These are phyloP conservation scores for Phytophthora tentaculata DNA, from an alignment of 352 stramenopile genomes.

Conservation along the genomic window DNA sequence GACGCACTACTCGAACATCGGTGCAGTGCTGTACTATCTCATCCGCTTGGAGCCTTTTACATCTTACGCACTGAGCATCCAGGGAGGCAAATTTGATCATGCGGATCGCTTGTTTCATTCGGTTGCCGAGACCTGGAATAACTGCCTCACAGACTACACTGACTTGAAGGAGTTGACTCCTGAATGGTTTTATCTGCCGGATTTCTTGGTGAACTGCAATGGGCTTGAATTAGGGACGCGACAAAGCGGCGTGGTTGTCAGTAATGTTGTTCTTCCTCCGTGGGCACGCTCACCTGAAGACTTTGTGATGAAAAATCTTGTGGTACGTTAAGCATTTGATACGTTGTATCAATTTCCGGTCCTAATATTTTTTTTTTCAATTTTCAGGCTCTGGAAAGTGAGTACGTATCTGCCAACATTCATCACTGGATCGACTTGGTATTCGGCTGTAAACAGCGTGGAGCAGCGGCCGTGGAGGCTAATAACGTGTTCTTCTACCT, in stretches of 20 bases:
- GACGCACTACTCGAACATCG: slow-evolving; percentile 91
- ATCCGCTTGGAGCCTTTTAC: slow-evolving; percentile 99
- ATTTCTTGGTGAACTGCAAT: slow-evolving; percentile 92
- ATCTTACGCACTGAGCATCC: slow-evolving; percentile 92
- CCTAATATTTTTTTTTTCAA: neutral
- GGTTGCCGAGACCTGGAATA: slow-evolving; percentile 89
- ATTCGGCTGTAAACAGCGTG: slow-evolving; percentile 79
- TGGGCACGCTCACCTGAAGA: slow-evolving; percentile 86
- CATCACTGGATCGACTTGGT: slow-evolving; percentile 92
- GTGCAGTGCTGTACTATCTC: slow-evolving; percentile 98
- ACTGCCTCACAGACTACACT: slow-evolving; percentile 89
- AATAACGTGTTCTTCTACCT: slow-evolving; percentile 99
- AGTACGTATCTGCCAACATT: slow-evolving; percentile 83
- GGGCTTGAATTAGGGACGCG: slow-evolving; percentile 76
- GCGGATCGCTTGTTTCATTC: slow-evolving; percentile 94
- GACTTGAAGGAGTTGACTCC: slow-evolving; percentile 95
- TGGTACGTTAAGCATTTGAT: slow-evolving; percentile 45
- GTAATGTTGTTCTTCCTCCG: slow-evolving; percentile 94
- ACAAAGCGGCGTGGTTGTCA: slow-evolving; percentile 86
- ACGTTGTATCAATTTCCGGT: neutral
- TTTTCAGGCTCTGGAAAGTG: slow-evolving; percentile 87
- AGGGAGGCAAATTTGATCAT: slow-evolving; percentile 96
- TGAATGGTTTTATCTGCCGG: slow-evolving; percentile 94
- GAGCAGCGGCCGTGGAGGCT: slow-evolving; percentile 86
- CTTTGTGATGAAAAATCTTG: slow-evolving; percentile 87